A percentile compares a stretch with the other conserved stretches of the same genome.
These are phyloP conservation scores for Syzygium aqueum DNA, from an alignment of 345 rosid species.

Conservation along the genomic window DNA sequence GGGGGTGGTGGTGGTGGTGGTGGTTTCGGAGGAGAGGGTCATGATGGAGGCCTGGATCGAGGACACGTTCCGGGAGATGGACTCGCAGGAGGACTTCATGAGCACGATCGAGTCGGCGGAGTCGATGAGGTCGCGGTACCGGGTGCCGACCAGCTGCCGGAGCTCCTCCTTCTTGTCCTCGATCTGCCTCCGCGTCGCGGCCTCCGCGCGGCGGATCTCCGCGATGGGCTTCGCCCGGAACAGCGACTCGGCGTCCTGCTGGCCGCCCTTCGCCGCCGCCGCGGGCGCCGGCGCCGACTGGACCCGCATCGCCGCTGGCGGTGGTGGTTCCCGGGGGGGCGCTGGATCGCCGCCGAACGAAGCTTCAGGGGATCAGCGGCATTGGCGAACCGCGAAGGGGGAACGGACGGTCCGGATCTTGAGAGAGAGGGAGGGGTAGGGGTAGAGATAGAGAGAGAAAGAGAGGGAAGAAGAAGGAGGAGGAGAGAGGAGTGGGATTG, in stretches of 20 bases:
- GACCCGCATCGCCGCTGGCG: slow-evolving; percentile 1
- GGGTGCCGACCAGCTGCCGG: slow-evolving; percentile 77
- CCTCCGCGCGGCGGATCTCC: slow-evolving; percentile 74
- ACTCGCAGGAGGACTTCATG: slow-evolving; percentile 76
- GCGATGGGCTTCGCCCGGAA: slow-evolving; percentile 67
- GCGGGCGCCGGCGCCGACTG: background rate
- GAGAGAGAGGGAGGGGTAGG: background rate
- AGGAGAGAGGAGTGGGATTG: background rate
- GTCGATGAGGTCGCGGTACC: slow-evolving; percentile 91
- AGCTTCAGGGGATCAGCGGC: background rate
- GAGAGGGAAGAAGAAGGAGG: background rate
- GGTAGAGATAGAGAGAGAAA: background rate
- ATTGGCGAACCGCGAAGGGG: background rate
- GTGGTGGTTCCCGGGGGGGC: background rate
- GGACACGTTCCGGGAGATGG: slow-evolving; percentile 58
- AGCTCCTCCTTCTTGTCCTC: slow-evolving; percentile 94
- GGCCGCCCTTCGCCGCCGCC: slow-evolving; percentile 31
- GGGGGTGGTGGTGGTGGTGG: slow-evolving; percentile 21
- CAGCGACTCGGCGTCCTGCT: slow-evolving; percentile 78
- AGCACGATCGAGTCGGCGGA: slow-evolving; percentile 86
- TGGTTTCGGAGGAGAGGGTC: slow-evolving; percentile 61
- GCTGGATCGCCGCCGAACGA: background rate
- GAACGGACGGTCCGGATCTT: background rate
- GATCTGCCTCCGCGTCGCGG: slow-evolving; percentile 64
- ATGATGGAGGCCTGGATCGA: slow-evolving; percentile 50